A percentile compares a stretch with the other conserved stretches of the same genome.
Conservation (phyloP, 1,284 basidiomycete species). For the Leccinum fallax region DNA sequence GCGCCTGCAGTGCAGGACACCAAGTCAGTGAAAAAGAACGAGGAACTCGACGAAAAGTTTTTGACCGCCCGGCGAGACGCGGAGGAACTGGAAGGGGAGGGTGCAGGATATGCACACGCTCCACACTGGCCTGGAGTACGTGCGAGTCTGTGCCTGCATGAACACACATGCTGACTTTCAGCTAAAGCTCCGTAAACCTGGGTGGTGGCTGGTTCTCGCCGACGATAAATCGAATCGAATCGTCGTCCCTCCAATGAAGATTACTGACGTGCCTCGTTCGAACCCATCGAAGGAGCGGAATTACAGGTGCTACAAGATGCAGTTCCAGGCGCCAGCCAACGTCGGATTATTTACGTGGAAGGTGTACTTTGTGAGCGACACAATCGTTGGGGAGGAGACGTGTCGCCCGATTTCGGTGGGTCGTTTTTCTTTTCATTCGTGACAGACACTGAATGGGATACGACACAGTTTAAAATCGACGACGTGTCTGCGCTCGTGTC, state of each 20-base stretch:
- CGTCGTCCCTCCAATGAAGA: constrained; percentile 88
- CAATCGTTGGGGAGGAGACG: constrained; percentile 84
- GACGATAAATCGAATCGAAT: constrained; percentile 90
- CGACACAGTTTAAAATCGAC: constrained; percentile 77
- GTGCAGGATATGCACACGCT: constrained; percentile 78
- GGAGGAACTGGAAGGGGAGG: constrained; percentile 56
- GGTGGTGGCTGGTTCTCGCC: constrained; percentile 91
- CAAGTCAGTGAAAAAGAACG: constrained; percentile 55
- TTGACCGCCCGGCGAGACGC: constrained; percentile 62
- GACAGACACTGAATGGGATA: constrained; percentile 1
- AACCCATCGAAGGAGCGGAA: constrained; percentile 59
- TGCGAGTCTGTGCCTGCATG: constrained; percentile 11
- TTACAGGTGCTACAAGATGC: constrained; percentile 84
- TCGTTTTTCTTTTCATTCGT: not conserved
- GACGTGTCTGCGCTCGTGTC: constrained; percentile 59
- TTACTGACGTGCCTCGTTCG: constrained; percentile 79
- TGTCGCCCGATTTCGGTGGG: constrained; percentile 71
- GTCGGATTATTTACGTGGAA: constrained; percentile 91
- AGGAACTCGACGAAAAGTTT: constrained; percentile 66
- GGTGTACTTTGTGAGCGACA: constrained; percentile 84
- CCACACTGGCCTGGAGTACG: constrained; percentile 88
- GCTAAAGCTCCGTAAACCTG: constrained; percentile 73
- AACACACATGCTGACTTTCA: not conserved
- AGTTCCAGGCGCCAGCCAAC: constrained; percentile 93
- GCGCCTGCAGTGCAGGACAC: constrained; percentile 40